Percentiles rank a stretch among this genome's conserved stretches.
Evolutionary conservation across 2,329 filamentous ascomycete genomes (phyloP).

Genomic region (Verticillium klebahnii): DNA sequence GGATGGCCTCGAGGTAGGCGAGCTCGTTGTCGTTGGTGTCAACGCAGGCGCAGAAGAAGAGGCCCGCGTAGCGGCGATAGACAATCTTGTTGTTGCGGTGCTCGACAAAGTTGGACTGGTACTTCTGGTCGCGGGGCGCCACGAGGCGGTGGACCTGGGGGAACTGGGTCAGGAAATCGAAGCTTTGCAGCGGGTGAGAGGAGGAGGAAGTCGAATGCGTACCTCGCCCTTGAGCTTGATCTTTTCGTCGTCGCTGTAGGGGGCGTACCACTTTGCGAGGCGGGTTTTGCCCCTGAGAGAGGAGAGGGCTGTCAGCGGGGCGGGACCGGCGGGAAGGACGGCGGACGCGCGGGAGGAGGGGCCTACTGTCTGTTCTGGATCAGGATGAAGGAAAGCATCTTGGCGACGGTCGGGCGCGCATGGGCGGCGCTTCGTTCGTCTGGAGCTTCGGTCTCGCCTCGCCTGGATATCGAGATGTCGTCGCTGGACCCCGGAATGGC

Average conservation of each 20-base stretch:
- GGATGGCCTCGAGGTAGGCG: slow-evolving; percentile 93
- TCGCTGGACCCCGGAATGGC: neutral
- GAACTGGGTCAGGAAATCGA: slow-evolving; percentile 1
- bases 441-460: neutral
- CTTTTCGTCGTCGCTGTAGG: slow-evolving; percentile 98
- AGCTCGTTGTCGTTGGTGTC: slow-evolving; percentile 99
- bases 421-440: slow-evolving; percentile 1
- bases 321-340: neutral
- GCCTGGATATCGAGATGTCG: neutral
- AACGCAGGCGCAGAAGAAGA: slow-evolving; percentile 99
- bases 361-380: slow-evolving; percentile 77
- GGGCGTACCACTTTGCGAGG: slow-evolving; percentile 97
- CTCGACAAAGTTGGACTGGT: slow-evolving; percentile 99
- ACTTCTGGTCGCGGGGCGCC: slow-evolving; percentile 95
- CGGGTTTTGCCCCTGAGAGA: slow-evolving; percentile 84
- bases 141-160: slow-evolving; percentile 91
- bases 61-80: slow-evolving; percentile 92
- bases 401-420: slow-evolving; percentile 6
- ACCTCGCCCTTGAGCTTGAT: slow-evolving; percentile 98
- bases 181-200: neutral
- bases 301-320: slow-evolving; percentile 4
- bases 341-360: neutral
- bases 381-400: slow-evolving; percentile 73
- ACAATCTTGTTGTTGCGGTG: slow-evolving; percentile 93
- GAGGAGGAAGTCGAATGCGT: slow-evolving; percentile 20